Evolutionary conservation across 2,329 filamentous ascomycete species (phyloP).

Genomic region (Pseudogymnoascus sp.): DNA sequence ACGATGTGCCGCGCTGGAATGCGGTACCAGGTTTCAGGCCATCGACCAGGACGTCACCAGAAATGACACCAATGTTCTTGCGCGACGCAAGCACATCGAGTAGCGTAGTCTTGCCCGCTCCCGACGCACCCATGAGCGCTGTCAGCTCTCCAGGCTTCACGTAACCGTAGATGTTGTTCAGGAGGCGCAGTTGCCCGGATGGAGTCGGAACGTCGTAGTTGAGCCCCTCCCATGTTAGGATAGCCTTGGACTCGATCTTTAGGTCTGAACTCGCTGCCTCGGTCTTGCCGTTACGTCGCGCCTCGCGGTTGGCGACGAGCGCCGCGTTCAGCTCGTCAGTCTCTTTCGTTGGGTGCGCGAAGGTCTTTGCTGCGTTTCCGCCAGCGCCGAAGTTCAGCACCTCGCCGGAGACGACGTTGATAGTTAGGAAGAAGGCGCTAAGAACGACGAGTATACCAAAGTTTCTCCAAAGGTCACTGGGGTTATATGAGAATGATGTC

Average conservation of each 20-base stretch:
- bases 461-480: slow-evolving; percentile 48
- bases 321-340: slow-evolving; percentile 42
- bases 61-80: slow-evolving; percentile 80
- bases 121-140: slow-evolving; percentile 50
- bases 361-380: slow-evolving; percentile 73
- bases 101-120: slow-evolving; percentile 86
- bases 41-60: slow-evolving; percentile 67
- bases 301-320: slow-evolving; percentile 8
- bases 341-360: slow-evolving; percentile 60
- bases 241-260: slow-evolving; percentile 52
- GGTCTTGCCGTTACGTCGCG: slow-evolving; percentile 10
- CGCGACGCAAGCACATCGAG: slow-evolving; percentile 77
- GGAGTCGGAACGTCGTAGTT: slow-evolving; percentile 57
- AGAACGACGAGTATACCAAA: slow-evolving; percentile 54
- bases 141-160: slow-evolving; percentile 63
- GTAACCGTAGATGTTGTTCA: slow-evolving; percentile 76
- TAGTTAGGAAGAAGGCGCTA: slow-evolving; percentile 49
- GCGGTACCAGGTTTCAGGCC: slow-evolving; percentile 62
- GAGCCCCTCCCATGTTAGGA: slow-evolving; percentile 69
- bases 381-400: slow-evolving; percentile 62
- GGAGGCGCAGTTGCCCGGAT: slow-evolving; percentile 54
- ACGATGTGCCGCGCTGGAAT: slow-evolving; percentile 69
- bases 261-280: slow-evolving; percentile 14
- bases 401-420: slow-evolving; percentile 47
- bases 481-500: slow-evolving; percentile 42